These are phyloP conservation scores for Hortaea werneckii DNA, from an alignment of 2,329 filamentous ascomycete species.

Conservation along the genomic window DNA sequence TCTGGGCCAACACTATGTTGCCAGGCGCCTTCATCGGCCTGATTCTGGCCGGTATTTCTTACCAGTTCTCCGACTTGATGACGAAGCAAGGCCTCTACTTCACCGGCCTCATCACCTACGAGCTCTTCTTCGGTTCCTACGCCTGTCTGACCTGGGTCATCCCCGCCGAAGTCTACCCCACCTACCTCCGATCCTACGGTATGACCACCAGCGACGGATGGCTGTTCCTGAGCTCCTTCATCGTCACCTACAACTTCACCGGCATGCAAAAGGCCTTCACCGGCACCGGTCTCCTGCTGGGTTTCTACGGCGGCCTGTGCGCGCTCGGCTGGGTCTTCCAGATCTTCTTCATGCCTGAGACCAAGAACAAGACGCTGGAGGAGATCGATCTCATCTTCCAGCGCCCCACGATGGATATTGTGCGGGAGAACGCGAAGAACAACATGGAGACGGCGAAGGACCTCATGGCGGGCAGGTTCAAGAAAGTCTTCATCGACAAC, in stretches of 20 bases:
- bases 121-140: conserved; percentile 52
- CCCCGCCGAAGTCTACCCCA: conserved; percentile 61
- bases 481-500: conserved; percentile 35
- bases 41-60: conserved; percentile 54
- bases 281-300: conserved; percentile 53
- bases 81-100: conserved; percentile 49
- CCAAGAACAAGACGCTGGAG: conserved; percentile 58
- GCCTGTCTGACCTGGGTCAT: conserved; percentile 15
- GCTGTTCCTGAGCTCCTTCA: conserved; percentile 60
- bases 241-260: conserved; percentile 67
- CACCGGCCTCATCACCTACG: conserved; percentile 57
- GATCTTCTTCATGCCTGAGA: conserved; percentile 59
- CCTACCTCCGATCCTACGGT: conserved; percentile 61
- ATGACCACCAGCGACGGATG: conserved; percentile 62
- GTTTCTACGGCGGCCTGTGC: conserved; percentile 66
- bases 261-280: conserved; percentile 55
- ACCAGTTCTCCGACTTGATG: conserved; percentile 41
- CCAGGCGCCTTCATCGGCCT: conserved; percentile 63
- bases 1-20: conserved; percentile 65
- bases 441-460: conserved; percentile 33
- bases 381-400: conserved; percentile 61
- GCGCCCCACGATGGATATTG: conserved; percentile 52
- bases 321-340: conserved; percentile 62
- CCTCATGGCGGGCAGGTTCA: conserved; percentile 31
- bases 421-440: conserved; percentile 47